Percentiles rank a stretch among this genome's conserved stretches.
Conservation (phyloP, 768 basidiomycete genomes). For the Lactarius hengduanensis region DNA sequence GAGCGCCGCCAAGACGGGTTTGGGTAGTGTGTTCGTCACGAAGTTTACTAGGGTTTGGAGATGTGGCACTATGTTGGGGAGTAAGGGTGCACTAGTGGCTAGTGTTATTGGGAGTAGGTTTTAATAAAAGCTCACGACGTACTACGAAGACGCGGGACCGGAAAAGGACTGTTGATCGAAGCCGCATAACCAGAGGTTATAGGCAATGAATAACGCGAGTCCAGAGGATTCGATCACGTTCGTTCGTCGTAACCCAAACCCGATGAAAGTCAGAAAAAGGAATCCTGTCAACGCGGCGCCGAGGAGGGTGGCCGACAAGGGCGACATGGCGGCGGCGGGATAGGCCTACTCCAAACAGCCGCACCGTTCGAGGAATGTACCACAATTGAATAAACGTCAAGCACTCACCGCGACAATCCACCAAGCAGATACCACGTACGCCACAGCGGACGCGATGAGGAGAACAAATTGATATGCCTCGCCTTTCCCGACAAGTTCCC, state of each 20-base stretch:
- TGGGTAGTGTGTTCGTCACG: slow-evolving; percentile 80
- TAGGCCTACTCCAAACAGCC: slow-evolving; percentile 53
- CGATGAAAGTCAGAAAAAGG: slow-evolving; percentile 88
- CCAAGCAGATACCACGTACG: slow-evolving; percentile 81
- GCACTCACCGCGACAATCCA: slow-evolving; percentile 77
- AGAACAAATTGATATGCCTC: slow-evolving; percentile 77
- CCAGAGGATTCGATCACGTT: slow-evolving; percentile 92
- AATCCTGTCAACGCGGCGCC: slow-evolving; percentile 87
- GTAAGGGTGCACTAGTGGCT: slow-evolving; percentile 59
- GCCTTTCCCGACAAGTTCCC: slow-evolving; percentile 65
- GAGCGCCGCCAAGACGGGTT: slow-evolving; percentile 76
- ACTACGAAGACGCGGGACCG: slow-evolving; percentile 78
- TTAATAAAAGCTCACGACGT: slow-evolving; percentile 35
- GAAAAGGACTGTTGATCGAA: slow-evolving; percentile 72
- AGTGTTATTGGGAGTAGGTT: background rate
- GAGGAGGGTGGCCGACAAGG: slow-evolving; percentile 84
- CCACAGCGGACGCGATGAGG: slow-evolving; percentile 71
- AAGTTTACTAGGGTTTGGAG: slow-evolving; percentile 78
- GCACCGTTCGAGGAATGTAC: background rate
- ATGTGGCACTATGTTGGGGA: slow-evolving; percentile 79
- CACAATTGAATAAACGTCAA: background rate
- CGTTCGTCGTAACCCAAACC: slow-evolving; percentile 82
- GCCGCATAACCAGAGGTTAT: slow-evolving; percentile 88
- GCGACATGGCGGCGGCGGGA: slow-evolving; percentile 77
- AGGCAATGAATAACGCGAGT: slow-evolving; percentile 84